A percentile compares a stretch with the other conserved stretches of the same genome.
phyloP scores from a whole-genome alignment of 306 rosid genomes.

The Cyamopsis tetragonoloba region DNA sequence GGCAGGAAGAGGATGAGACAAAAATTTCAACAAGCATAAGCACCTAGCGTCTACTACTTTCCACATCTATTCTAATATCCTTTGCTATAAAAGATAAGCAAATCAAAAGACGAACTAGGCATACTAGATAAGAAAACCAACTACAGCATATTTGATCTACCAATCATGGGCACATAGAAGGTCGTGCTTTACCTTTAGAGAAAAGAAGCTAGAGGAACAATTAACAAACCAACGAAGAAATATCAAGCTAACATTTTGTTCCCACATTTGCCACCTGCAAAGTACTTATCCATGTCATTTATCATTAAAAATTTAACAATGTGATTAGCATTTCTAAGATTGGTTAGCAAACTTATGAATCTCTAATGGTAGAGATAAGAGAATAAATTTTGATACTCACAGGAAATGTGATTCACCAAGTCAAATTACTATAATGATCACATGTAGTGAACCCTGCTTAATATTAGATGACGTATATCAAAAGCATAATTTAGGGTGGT shows the following conservation, averaged over 20 bases:
- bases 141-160: slow-evolving; percentile 2
- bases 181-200: slow-evolving; percentile 60
- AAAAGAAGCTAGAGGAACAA: slow-evolving; percentile 47
- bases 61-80: slow-evolving; percentile 4
- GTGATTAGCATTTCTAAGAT: neutral
- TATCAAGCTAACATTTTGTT: slow-evolving; percentile 36
- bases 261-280: slow-evolving; percentile 80
- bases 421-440: slow-evolving; percentile 7
- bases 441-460: neutral
- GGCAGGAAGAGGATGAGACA: neutral
- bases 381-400: slow-evolving; percentile 24
- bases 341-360: slow-evolving; percentile 5
- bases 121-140: slow-evolving; percentile 5
- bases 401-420: slow-evolving; percentile 5
- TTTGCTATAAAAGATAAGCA: slow-evolving; percentile 8
- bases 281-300: slow-evolving; percentile 27
- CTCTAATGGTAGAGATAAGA: neutral
- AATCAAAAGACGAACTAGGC: neutral
- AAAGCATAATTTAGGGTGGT: slow-evolving; percentile 8
- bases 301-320: slow-evolving; percentile 3
- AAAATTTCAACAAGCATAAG: slow-evolving; percentile 10
- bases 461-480: slow-evolving; percentile 1
- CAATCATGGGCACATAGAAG: slow-evolving; percentile 7
- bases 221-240: slow-evolving; percentile 43
- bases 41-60: neutral